Evolutionary conservation across 2,329 filamentous ascomycete genomes (phyloP), one percentile per base, ranked within the genome.

Genomic region (Hymenoscyphus repandus): DNA sequence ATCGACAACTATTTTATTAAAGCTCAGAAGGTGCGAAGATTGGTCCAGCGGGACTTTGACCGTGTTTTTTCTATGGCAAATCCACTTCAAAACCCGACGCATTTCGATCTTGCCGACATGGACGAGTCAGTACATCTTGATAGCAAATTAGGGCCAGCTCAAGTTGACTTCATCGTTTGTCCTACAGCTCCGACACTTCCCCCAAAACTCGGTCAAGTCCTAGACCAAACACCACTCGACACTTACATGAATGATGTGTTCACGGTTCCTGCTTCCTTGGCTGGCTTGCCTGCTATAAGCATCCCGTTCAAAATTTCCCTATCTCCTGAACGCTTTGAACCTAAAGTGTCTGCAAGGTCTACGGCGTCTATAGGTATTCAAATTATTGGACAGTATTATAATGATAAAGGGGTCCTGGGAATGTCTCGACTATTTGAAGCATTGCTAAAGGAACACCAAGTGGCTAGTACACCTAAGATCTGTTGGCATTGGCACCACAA

Each of bases 1-100:
- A 93, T 95, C 64, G 87, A 96, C 68, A 99, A 97, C 67, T 96
- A 97, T 69, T 99, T 99, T 64, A 80, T 96, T 55, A 87, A 96
- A 66, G 93, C 93, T 41, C 93, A 99, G 70, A 86, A 85, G 58
- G 82, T 96, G 36, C 85, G 93, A 1, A 79, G 89, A 49, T 74
- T 95, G 15, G 88, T 99, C 2, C 86, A 93, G 65, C 73, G 75
- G 32, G 93, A 99, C 64, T 99, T 99, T 66, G 83, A 97, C 68
- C 71, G 77, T 1, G 83, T 88, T 0, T 96, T 99, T 65, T 69
- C 71, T 13, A 69, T 82, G 39, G 70, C 72, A 3, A 91, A 96
- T 64, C 86, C 86, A 2, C 74, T 97, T 3, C 72, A 74, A 43
- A 73, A 75, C 40, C 65, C 70, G 3, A 64, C 70, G 31, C 73